These are phyloP conservation scores for Backusella circina DNA, from an alignment of 192 early-diverging fungal species.

Conservation along the genomic window DNA sequence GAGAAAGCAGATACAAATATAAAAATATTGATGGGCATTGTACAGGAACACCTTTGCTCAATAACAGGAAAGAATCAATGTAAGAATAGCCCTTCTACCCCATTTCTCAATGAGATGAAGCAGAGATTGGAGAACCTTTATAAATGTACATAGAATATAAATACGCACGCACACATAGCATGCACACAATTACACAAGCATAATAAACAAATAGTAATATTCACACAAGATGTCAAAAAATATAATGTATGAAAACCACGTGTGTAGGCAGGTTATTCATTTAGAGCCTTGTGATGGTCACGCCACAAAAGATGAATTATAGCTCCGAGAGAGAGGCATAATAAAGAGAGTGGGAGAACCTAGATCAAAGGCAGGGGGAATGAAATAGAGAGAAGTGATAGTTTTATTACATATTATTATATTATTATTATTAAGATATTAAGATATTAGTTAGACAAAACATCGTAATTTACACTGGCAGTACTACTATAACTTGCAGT, in stretches of 20 bases:
- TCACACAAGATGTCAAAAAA: background rate
- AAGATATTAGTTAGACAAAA: background rate
- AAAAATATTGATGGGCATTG: background rate
- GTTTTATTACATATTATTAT: background rate
- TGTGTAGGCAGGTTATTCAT: background rate
- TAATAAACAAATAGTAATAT: background rate
- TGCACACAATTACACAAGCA: background rate
- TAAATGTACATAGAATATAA: background rate
- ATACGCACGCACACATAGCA: background rate
- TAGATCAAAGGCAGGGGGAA: background rate
- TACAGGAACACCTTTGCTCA: background rate
- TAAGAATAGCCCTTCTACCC: background rate
- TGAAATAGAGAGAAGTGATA: background rate
- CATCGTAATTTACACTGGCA: slow-evolving; percentile 14
- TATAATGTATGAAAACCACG: background rate
- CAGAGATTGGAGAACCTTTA: background rate
- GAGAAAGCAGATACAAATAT: background rate
- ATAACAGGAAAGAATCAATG: background rate
- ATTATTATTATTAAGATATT: background rate
- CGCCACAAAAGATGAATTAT: background rate
- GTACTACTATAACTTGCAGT: slow-evolving; percentile 43
- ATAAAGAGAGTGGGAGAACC: background rate
- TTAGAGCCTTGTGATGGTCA: background rate
- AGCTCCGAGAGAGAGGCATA: background rate
- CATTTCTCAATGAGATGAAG: background rate